Conservation (phyloP, 2,329 filamentous ascomycete genomes). For the Xylariaceae sp. region DNA sequence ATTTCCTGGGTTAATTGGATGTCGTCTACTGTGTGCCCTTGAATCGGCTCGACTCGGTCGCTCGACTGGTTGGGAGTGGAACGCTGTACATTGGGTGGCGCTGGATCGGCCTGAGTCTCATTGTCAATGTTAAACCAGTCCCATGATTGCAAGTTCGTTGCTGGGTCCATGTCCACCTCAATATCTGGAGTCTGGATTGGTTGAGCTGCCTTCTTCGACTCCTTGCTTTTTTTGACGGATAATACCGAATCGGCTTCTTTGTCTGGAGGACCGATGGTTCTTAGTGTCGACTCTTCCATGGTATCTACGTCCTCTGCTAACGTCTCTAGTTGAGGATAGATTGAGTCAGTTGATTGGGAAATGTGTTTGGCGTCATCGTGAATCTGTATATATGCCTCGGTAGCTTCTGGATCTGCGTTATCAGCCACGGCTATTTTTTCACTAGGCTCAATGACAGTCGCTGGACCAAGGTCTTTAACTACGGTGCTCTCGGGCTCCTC, state of each 20-base stretch:
- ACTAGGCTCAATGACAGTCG: too few relatives aligned
- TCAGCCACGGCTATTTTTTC: too few relatives aligned
- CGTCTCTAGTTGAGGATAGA: too few relatives aligned
- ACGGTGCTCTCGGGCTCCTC: too few relatives aligned
- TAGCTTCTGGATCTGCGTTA: too few relatives aligned
- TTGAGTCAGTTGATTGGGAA: too few relatives aligned
- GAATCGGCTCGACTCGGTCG: neutral
- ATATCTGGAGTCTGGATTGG: constrained; percentile 4
- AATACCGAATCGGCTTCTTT: neutral
- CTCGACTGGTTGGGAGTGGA: neutral
- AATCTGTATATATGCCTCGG: too few relatives aligned
- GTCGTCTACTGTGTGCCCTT: neutral
- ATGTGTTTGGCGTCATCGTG: too few relatives aligned
- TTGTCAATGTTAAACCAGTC: constrained; percentile 18
- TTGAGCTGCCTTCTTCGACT: constrained; percentile 25
- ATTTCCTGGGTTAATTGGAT: constrained; percentile 7
- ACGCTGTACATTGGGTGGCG: neutral
- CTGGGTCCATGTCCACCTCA: constrained; percentile 1
- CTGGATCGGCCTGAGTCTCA: constrained; percentile 10
- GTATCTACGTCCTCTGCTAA: too few relatives aligned
- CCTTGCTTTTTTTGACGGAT: constrained; percentile 33
- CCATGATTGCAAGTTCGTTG: constrained; percentile 15
- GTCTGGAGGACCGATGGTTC: too few relatives aligned
- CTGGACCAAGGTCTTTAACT: too few relatives aligned
- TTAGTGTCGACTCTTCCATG: too few relatives aligned